Conservation (phyloP, 2,329 filamentous ascomycete genomes). For the Fusarium succisae region DNA sequence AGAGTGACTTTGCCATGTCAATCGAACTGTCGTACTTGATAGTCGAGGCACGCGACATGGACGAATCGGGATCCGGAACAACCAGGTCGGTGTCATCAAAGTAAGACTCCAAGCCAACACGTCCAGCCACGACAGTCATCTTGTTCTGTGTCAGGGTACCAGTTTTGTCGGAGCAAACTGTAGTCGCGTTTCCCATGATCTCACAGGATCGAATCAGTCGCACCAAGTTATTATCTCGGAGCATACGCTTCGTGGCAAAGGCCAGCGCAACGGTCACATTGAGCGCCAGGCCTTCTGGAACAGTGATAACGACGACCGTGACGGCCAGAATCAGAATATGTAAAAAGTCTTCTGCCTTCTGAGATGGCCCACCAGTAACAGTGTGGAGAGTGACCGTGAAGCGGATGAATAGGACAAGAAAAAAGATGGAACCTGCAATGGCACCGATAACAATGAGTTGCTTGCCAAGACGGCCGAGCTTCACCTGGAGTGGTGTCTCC, state of each 20-base stretch:
- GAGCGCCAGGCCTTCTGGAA: slow-evolving; percentile 68
- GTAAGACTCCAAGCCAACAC: slow-evolving; percentile 54
- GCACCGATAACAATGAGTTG: slow-evolving; percentile 67
- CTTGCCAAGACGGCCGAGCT: slow-evolving; percentile 79
- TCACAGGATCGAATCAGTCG: slow-evolving; percentile 68
- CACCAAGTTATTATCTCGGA: slow-evolving; percentile 70
- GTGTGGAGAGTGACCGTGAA: slow-evolving; percentile 48
- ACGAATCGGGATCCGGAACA: slow-evolving; percentile 27
- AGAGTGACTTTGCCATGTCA: slow-evolving; percentile 45
- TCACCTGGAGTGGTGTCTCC: slow-evolving; percentile 80
- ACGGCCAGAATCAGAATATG: slow-evolving; percentile 67
- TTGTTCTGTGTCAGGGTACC: slow-evolving; percentile 72
- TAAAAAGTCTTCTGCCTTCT: slow-evolving; percentile 66
- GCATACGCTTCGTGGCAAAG: slow-evolving; percentile 70
- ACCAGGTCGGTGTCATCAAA: slow-evolving; percentile 50
- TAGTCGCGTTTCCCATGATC: slow-evolving; percentile 72
- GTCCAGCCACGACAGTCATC: slow-evolving; percentile 69
- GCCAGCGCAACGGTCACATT: slow-evolving; percentile 70
- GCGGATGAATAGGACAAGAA: slow-evolving; percentile 53
- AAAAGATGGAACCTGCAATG: slow-evolving; percentile 54
- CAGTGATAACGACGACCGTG: slow-evolving; percentile 67
- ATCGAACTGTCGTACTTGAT: slow-evolving; percentile 43
- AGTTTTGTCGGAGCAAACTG: slow-evolving; percentile 73
- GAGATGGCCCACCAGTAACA: slow-evolving; percentile 53
- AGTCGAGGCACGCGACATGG: slow-evolving; percentile 34